phyloP scores from a whole-genome alignment of 441 rosid species.

The Rhodomyrtus psidioides region DNA sequence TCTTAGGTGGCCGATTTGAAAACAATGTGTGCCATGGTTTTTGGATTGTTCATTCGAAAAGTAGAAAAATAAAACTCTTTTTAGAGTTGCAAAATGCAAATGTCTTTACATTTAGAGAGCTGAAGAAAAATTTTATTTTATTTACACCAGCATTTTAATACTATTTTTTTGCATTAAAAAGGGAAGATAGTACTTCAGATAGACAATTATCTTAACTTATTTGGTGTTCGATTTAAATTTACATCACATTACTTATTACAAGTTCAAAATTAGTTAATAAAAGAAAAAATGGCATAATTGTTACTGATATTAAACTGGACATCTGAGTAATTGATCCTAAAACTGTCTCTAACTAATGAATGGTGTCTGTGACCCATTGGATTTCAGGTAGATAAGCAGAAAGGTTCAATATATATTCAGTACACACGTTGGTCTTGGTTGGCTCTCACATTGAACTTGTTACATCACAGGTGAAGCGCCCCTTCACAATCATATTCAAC shows the following conservation, averaged over 20 bases:
- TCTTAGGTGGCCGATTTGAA: no score
- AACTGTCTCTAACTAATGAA: not conserved
- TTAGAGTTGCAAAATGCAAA: no score
- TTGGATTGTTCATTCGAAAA: no score
- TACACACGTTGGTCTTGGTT: not conserved
- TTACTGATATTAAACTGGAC: not conserved
- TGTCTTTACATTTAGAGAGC: no score
- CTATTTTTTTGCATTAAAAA: fast-evolving
- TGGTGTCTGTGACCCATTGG: not conserved
- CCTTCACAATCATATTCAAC: not conserved
- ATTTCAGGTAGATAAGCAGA: not conserved
- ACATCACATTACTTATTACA: not conserved
- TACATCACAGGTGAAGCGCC: not conserved
- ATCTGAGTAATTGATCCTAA: not conserved
- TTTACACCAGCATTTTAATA: fast-evolving
- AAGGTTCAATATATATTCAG: not conserved
- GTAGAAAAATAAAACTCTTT: no score
- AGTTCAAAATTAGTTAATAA: not conserved
- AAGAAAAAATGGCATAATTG: not conserved
- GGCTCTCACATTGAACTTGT: not conserved
- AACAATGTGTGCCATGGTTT: no score
- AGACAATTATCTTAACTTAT: not conserved
- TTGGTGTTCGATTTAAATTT: not conserved
- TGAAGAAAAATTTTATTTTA: no score
- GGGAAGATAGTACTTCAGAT: not conserved